Percentiles rank a stretch among this genome's conserved stretches.
phyloP scores from a whole-genome alignment of 495 filamentous ascomycete genomes.

The Penicillium mononematosum region DNA sequence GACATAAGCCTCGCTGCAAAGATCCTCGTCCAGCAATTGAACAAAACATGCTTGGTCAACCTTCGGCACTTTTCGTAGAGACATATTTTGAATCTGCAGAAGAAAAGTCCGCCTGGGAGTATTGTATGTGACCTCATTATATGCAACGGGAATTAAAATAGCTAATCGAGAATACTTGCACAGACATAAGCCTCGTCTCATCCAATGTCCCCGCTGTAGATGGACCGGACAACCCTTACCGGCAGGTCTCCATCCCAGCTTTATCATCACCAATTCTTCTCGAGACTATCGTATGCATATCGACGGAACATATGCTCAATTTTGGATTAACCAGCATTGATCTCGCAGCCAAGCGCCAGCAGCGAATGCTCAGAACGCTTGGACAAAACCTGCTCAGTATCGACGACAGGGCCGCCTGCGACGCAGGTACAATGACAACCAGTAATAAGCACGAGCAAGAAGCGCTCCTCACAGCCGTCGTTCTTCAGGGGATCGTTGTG shows the following conservation, averaged over 20 bases:
- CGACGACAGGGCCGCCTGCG: slow-evolving; percentile 2
- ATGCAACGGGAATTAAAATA: neutral
- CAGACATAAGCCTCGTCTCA: slow-evolving; percentile 30
- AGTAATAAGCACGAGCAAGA: slow-evolving; percentile 17
- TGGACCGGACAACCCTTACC: slow-evolving; percentile 31
- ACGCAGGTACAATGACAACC: slow-evolving; percentile 5
- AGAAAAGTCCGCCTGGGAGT: slow-evolving; percentile 29
- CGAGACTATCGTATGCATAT: slow-evolving; percentile 32
- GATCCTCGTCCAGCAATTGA: slow-evolving; percentile 1
- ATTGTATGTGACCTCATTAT: slow-evolving; percentile 17
- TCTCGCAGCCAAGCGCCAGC: slow-evolving; percentile 26
- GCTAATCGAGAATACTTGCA: neutral
- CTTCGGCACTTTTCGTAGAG: slow-evolving; percentile 7
- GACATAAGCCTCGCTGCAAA: slow-evolving; percentile 22
- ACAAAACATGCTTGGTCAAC: neutral
- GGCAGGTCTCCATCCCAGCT: slow-evolving; percentile 28
- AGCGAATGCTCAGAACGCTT: slow-evolving; percentile 28
- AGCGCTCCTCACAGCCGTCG: slow-evolving; percentile 26
- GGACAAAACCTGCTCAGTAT: slow-evolving; percentile 23
- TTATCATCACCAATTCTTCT: slow-evolving; percentile 27
- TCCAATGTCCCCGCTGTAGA: slow-evolving; percentile 31
- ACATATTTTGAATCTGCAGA: slow-evolving; percentile 21
- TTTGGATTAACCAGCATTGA: slow-evolving; percentile 28
- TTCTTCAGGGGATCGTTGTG: slow-evolving; percentile 29
- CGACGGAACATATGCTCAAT: slow-evolving; percentile 34